Conservation (phyloP, 768 basidiomycete genomes). For the Baorangia bicolor region DNA sequence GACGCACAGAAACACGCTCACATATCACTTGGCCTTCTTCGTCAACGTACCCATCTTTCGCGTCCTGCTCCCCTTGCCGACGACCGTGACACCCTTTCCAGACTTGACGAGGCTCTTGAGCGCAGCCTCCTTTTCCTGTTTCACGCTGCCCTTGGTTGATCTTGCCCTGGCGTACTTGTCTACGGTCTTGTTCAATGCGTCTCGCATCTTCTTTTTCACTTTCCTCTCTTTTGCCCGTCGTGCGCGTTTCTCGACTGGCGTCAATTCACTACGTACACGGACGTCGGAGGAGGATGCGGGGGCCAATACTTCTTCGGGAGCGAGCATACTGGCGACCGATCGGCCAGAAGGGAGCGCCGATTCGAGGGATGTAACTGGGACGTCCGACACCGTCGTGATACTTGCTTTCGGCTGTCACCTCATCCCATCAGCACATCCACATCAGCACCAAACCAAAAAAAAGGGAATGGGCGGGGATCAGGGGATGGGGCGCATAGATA, state of each 20-base stretch:
- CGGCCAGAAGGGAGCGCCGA: constrained; percentile 86
- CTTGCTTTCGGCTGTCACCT: constrained; percentile 74
- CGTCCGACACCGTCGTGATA: constrained; percentile 82
- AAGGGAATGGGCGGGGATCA: not conserved
- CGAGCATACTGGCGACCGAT: constrained; percentile 75
- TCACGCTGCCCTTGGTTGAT: constrained; percentile 44
- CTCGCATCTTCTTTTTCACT: constrained; percentile 63
- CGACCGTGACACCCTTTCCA: constrained; percentile 83
- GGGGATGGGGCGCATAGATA: not conserved
- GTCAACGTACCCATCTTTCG: constrained; percentile 21
- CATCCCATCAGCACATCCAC: not conserved
- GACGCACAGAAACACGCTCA: constrained; percentile 4
- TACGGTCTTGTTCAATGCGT: constrained; percentile 60
- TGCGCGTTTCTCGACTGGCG: constrained; percentile 78
- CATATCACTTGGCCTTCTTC: constrained; percentile 27
- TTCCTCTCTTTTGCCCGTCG: constrained; percentile 69
- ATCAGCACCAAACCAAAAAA: not conserved
- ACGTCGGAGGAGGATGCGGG: constrained; percentile 49
- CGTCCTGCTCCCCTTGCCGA: constrained; percentile 62
- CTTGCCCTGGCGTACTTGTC: constrained; percentile 55
- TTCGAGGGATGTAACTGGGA: constrained; percentile 80
- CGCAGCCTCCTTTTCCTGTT: constrained; percentile 83
- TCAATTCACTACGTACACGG: constrained; percentile 75
- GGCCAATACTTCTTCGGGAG: constrained; percentile 89
- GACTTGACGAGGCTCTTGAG: constrained; percentile 79